Base-by-base conservation (phyloP, 2,329 filamentous ascomycete species). In the Fusarium neocosmosporiellum region DNA sequence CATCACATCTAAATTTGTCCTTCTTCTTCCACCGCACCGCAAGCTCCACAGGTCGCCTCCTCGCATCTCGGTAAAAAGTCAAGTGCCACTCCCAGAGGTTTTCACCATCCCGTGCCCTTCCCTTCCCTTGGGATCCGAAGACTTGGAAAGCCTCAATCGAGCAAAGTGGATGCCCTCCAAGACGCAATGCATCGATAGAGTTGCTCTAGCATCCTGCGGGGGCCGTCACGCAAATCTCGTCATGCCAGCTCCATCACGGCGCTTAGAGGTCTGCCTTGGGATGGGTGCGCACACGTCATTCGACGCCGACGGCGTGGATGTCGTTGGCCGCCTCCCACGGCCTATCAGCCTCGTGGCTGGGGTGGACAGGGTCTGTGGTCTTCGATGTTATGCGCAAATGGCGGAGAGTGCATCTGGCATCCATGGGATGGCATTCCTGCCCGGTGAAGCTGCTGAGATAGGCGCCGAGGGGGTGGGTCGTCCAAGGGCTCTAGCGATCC, bases 221-320 rank as follows among this genome's bases (percentile, higher is more conserved):
- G 70, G 54, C 54, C 20, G 61, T 72, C 65, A 63, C 63, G 70
- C 48, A 67, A 66, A 67, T 65, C 70, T 72, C 66, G 33, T 60
- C 68, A 69, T 59, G 27, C 41, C 16, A 69, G 59, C 64, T 66
- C 61, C 59, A 67, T 63, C 64, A 72, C 55, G 74, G 75, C 75
- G 75, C 75, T 77, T 77, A 77, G 22, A 58, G 59, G 55, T 62
- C 63, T 68, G 57, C 63, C 66, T 65, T 59, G 62, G 63, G 58
- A 67, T 53, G 57, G 59, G 34, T 59, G 66, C 53, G 67, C 68
- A 63, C 67, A 76, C 71, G 72, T 74, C 74, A 77, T 72, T 78
- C 72, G 73, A 75, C 72, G 59, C 75, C 75, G 67, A 55, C 34
- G 63, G 71, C 65, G 63, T 72, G 75, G 75, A 59, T 59, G 65